A percentile compares a stretch with the other conserved stretches of the same genome.
These are phyloP conservation scores for Phylloboletellus chloephorus DNA, from an alignment of 1,284 basidiomycete species.

Conservation along the genomic window DNA sequence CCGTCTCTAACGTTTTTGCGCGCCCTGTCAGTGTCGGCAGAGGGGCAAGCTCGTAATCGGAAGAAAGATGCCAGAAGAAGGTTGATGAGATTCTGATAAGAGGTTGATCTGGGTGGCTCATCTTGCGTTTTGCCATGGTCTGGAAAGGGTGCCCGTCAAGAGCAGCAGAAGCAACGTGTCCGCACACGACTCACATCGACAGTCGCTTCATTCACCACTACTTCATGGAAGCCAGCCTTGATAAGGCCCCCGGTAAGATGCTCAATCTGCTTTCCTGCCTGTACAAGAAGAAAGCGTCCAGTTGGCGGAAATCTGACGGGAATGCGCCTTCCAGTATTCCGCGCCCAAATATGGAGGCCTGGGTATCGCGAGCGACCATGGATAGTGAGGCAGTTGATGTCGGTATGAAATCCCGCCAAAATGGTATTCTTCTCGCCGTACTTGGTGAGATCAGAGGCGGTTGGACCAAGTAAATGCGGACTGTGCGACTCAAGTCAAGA, in stretches of 20 bases:
- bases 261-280: conserved; percentile 90
- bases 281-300: conserved; percentile 71
- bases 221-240: conserved; percentile 90
- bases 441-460: conserved; percentile 79
- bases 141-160: conserved; percentile 29
- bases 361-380: conserved; percentile 86
- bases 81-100: conserved; percentile 89
- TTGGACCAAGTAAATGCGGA: conserved; percentile 85
- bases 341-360: conserved; percentile 85
- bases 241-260: conserved; percentile 83
- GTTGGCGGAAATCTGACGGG: conserved; percentile 73
- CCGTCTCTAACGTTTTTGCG: conserved; percentile 38
- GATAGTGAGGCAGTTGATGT: conserved; percentile 81
- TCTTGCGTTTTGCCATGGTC: conserved; percentile 61
- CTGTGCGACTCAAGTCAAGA: conserved; percentile 36
- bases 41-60: conserved; percentile 70
- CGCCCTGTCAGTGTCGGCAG: conserved; percentile 51
- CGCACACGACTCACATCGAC: conserved; percentile 45
- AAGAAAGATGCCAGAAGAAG: conserved; percentile 91
- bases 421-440: conserved; percentile 76
- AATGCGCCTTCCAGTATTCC: conserved; percentile 85
- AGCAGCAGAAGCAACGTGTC: neutral
- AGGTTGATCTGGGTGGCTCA: conserved; percentile 64
- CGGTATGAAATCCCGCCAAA: conserved; percentile 87
- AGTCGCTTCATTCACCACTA: conserved; percentile 80